phyloP scores from a whole-genome alignment of 805 yeast species.

The Yamadazyma ubonensis region DNA sequence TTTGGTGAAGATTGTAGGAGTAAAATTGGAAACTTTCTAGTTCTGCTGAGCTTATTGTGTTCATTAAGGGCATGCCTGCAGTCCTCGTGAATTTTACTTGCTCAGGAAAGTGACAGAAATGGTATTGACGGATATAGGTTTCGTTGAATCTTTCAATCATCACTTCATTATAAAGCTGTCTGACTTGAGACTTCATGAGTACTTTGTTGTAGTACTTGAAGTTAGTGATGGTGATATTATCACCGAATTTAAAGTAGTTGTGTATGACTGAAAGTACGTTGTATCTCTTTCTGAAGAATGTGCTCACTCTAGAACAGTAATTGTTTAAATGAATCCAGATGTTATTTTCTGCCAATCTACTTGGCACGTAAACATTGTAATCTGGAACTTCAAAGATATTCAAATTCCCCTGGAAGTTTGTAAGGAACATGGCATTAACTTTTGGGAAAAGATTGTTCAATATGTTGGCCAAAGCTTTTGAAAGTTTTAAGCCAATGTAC shows the following conservation, averaged over 20 bases:
- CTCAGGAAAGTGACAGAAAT: conserved; percentile 23
- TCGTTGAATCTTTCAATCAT: conserved; percentile 20
- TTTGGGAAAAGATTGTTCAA: conserved; percentile 24
- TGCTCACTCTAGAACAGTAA: conserved; percentile 19
- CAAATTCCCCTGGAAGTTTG: conserved; percentile 24
- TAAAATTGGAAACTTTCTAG: conserved; percentile 1
- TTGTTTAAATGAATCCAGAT: conserved; percentile 1
- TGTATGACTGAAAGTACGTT: conserved; percentile 18
- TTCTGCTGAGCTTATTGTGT: background rate
- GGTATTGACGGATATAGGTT: conserved; percentile 14
- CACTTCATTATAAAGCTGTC: conserved; percentile 20
- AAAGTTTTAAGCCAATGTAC: conserved; percentile 16
- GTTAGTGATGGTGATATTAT: conserved; percentile 9
- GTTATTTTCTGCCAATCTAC: conserved; percentile 10
- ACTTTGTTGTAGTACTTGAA: conserved; percentile 5
- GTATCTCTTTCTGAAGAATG: conserved; percentile 23
- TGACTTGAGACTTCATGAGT: background rate
- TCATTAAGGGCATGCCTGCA: conserved; percentile 5
- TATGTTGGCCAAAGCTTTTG: conserved; percentile 15
- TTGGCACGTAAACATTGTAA: conserved; percentile 5
- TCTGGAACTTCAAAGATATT: conserved; percentile 15
- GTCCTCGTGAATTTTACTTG: conserved; percentile 6
- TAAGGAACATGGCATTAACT: conserved; percentile 21
- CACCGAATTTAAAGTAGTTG: conserved; percentile 17
- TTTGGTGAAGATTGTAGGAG: conserved; percentile 6